A percentile compares a stretch with the other conserved stretches of the same genome.
Conservation (phyloP, 805 yeast genomes). For the Zygoascus biomembranicola region DNA sequence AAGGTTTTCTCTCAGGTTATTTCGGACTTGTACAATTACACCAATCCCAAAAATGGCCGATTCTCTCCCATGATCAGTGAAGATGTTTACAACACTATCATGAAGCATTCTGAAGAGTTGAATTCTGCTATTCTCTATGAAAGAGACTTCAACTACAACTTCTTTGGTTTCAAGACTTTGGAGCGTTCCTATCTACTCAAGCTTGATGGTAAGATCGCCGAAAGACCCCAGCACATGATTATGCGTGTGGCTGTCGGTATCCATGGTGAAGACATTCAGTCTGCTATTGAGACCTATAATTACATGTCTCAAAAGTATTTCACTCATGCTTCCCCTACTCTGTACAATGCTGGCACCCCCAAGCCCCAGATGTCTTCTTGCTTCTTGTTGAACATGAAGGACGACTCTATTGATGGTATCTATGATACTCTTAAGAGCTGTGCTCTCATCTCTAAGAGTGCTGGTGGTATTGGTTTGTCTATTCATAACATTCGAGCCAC, state of each 20-base stretch:
- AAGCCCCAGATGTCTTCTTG: slow-evolving; percentile 80
- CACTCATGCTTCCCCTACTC: slow-evolving; percentile 90
- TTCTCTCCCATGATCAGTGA: slow-evolving; percentile 58
- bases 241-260: slow-evolving; percentile 88
- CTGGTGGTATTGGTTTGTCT: slow-evolving; percentile 92
- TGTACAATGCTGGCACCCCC: slow-evolving; percentile 84
- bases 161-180: slow-evolving; percentile 83
- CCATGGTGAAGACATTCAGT: slow-evolving; percentile 55
- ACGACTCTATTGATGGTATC: slow-evolving; percentile 89
- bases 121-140: slow-evolving; percentile 59
- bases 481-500: slow-evolving; percentile 73
- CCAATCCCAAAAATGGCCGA: slow-evolving; percentile 60
- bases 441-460: slow-evolving; percentile 82
- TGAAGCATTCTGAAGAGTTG: slow-evolving; percentile 47
- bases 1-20: slow-evolving; percentile 68
- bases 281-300: slow-evolving; percentile 68
- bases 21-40: slow-evolving; percentile 53
- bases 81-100: slow-evolving; percentile 48
- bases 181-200: slow-evolving; percentile 68
- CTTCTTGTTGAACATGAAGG: slow-evolving; percentile 80
- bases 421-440: slow-evolving; percentile 77
- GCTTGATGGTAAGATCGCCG: slow-evolving; percentile 50
- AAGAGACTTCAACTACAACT: slow-evolving; percentile 64
- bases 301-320: slow-evolving; percentile 76
- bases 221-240: slow-evolving; percentile 80